These are phyloP conservation scores for Suhomyces ambrosiae DNA, from an alignment of 1,139 yeast genomes.

Conservation along the genomic window DNA sequence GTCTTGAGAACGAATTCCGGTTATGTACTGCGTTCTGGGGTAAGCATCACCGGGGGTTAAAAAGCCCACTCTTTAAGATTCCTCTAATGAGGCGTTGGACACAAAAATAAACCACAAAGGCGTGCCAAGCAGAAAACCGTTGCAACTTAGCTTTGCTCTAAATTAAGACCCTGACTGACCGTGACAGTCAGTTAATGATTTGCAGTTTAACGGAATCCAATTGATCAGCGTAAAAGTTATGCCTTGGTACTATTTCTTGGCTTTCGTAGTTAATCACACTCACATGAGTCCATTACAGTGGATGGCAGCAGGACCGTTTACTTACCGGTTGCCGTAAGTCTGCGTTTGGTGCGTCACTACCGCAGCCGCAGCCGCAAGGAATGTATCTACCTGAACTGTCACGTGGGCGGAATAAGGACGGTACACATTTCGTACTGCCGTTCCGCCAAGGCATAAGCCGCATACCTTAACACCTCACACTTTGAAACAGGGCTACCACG, in stretches of 20 bases:
- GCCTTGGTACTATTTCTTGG: too few relatives aligned
- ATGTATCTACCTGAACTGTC: background rate
- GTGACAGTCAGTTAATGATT: too few relatives aligned
- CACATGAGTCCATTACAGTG: too few relatives aligned
- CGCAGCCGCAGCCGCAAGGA: background rate
- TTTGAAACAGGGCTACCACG: background rate
- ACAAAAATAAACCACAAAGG: background rate
- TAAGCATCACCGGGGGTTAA: background rate
- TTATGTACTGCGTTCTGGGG: background rate
- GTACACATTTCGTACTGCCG: background rate
- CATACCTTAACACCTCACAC: background rate
- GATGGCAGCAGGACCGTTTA: too few relatives aligned
- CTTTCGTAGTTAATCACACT: background rate
- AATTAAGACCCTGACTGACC: slow-evolving; percentile 3
- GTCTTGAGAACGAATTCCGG: background rate
- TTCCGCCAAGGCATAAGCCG: background rate
- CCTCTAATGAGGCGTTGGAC: background rate
- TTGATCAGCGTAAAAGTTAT: too few relatives aligned
- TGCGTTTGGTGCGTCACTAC: background rate
- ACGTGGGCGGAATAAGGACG: background rate
- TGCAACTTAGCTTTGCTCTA: background rate
- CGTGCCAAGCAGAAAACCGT: slow-evolving; percentile 6
- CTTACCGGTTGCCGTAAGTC: too few relatives aligned
- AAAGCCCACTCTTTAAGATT: background rate
- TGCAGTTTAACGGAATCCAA: too few relatives aligned